phyloP scores from a whole-genome alignment of 371 early-diverging fungal species.

The Zopfochytrium polystomum region DNA sequence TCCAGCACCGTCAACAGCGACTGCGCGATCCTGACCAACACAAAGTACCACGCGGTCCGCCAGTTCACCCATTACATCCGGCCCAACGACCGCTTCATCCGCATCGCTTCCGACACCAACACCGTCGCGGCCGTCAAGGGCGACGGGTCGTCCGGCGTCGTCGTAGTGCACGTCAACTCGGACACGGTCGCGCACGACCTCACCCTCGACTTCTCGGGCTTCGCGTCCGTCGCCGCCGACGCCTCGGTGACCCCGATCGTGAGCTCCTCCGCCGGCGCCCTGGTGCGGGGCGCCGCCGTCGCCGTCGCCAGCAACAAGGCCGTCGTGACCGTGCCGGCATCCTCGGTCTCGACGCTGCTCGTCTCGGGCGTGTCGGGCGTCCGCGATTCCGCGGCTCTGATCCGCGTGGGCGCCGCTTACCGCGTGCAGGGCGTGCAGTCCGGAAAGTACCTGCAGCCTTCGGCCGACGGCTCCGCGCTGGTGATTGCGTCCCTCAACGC shows the following conservation, averaged over 20 bases:
- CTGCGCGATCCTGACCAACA: constrained; percentile 7
- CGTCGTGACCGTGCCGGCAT: constrained; percentile 3
- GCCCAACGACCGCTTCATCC: too few relatives aligned
- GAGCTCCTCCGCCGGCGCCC: neutral
- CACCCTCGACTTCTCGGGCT: constrained; percentile 3
- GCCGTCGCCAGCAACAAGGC: neutral
- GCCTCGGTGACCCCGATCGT: neutral
- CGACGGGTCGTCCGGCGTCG: constrained; percentile 3
- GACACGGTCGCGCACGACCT: too few relatives aligned
- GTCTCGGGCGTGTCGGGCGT: too few relatives aligned
- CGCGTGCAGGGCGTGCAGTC: constrained; percentile 2
- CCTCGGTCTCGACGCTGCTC: constrained; percentile 2
- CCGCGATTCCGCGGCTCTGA: neutral
- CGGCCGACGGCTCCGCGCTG: neutral
- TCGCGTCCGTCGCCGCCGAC: neutral
- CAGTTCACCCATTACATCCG: constrained; percentile 10
- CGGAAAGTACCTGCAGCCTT: constrained; percentile 3
- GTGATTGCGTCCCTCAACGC: neutral
- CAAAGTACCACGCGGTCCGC: constrained; percentile 8
- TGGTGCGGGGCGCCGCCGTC: neutral
- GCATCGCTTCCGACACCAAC: neutral
- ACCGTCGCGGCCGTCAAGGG: constrained; percentile 1
- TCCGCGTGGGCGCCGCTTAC: neutral
- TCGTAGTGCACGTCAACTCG: constrained; percentile 5
- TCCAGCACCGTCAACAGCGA: constrained; percentile 1